Conservation (phyloP, 163 green algal species). For the Coccomyxa subellipsoidea region DNA sequence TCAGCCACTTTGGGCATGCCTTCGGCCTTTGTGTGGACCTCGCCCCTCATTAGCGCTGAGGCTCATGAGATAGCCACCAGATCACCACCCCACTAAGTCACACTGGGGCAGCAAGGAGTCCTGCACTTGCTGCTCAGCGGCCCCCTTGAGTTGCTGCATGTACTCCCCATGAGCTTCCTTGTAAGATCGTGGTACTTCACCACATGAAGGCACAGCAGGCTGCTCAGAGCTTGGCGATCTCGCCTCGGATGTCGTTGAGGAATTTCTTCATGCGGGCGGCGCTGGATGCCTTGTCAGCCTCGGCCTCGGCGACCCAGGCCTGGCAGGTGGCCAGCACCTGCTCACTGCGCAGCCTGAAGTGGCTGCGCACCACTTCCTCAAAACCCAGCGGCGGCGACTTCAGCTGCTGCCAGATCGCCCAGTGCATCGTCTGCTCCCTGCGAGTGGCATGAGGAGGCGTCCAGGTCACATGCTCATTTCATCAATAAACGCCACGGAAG, state of each 20-base stretch:
- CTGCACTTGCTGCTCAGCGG: no score
- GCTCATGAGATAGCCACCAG: no score
- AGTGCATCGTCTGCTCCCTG: constrained; percentile 56
- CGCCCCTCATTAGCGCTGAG: no score
- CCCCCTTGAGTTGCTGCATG: no score
- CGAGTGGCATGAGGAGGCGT: constrained; percentile 29
- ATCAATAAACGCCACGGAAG: no score
- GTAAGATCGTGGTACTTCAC: neutral
- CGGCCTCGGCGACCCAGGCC: neutral
- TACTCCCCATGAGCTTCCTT: neutral
- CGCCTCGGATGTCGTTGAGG: neutral
- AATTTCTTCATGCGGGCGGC: neutral
- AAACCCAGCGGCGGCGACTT: constrained; percentile 52
- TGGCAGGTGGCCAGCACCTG: neutral
- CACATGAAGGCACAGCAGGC: neutral
- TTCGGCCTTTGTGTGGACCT: no score
- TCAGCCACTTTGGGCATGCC: no score
- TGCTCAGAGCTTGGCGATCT: constrained; percentile 5
- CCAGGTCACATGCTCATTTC: no score
- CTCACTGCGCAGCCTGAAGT: constrained; percentile 52
- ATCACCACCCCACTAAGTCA: no score
- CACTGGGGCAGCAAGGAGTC: no score
- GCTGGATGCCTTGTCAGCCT: neutral
- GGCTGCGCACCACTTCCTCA: constrained; percentile 44
- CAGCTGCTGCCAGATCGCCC: constrained; percentile 68